Base-by-base conservation (phyloP, 169 alveolate species). In the Plasmodium inui region DNA sequence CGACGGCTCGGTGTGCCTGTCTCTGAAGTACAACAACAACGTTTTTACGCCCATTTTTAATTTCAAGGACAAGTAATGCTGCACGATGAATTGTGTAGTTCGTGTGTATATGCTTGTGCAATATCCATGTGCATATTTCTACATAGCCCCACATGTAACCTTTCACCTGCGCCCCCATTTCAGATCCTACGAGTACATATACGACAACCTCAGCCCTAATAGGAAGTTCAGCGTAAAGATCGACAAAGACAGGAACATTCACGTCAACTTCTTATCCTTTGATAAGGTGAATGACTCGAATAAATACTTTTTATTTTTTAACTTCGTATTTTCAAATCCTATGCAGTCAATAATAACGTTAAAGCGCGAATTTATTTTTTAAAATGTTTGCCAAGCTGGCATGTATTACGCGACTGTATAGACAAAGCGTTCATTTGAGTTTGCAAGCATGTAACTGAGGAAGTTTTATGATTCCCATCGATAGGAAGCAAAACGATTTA, bases 31-130 rank as follows among this genome's bases (percentile, higher is more conserved):
- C 71, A 88, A 88, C 82, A 88, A 88, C 73, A 88, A 88, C 78
- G 46, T 88, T 10, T 88, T 88, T 88, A 88, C 84, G 28, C 94
- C 94, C 57, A 88, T 88, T 32, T 88, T 88, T 88, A 88, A 88
- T 39, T 88, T 88, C 70, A 88, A 88, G 55, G 94, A 88, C 94
- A 88, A 88, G 94, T 88, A 88, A 53, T 50, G 46, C 32, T 22
- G 32, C 41, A n/a, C 19, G 61, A 26, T 2, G 76, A 7, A 19
- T 6, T 50, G 4, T 39, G 41, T 22, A 9, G 34, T 41, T 22
- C 17, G 67, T 34, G n/a, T 80, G 37, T 26, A 26, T 3, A 67
- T 2, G 32, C 74, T 0, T 79, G 85, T 41, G 26, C 44, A 28
- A 32, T 76, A 19, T 50, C 2, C 37, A 5, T 79, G 85, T n/a